A percentile compares a stretch with the other conserved stretches of the same genome.
Evolutionary conservation across 345 rosid species (phyloP).

Genomic region (Eucalyptus lansdowneana): DNA sequence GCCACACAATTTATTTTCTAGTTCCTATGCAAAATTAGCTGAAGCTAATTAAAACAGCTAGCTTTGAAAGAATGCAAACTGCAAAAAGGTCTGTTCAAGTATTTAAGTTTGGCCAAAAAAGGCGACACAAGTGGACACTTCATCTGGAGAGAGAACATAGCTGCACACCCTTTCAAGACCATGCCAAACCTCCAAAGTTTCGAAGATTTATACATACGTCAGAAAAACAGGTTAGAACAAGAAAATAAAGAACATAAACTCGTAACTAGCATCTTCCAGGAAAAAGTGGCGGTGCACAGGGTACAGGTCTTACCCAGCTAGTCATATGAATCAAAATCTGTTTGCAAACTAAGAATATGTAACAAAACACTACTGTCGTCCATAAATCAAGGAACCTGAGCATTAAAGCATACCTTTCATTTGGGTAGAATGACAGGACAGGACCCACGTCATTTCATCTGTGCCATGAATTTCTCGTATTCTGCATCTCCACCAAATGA

Average conservation of each 20-base stretch:
- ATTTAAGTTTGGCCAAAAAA: not conserved
- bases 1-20: not conserved
- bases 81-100: not conserved
- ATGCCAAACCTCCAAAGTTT: not conserved
- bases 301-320: not conserved
- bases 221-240: not conserved
- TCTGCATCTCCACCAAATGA: conserved; percentile 67
- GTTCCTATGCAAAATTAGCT: not conserved
- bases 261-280: not conserved
- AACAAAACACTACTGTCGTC: not conserved
- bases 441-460: conserved; percentile 60
- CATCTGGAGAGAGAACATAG: not conserved
- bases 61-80: not conserved
- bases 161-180: not conserved
- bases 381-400: not conserved
- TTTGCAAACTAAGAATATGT: not conserved
- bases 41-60: not conserved
- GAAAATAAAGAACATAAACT: not conserved
- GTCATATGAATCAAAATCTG: not conserved
- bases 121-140: not conserved
- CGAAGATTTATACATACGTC: not conserved
- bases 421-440: not conserved
- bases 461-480: conserved; percentile 96
- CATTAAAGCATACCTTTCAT: not conserved
- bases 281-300: not conserved